Evolutionary conservation across 345 rosid genomes (phyloP).

Genomic region (Acer campestre): DNA sequence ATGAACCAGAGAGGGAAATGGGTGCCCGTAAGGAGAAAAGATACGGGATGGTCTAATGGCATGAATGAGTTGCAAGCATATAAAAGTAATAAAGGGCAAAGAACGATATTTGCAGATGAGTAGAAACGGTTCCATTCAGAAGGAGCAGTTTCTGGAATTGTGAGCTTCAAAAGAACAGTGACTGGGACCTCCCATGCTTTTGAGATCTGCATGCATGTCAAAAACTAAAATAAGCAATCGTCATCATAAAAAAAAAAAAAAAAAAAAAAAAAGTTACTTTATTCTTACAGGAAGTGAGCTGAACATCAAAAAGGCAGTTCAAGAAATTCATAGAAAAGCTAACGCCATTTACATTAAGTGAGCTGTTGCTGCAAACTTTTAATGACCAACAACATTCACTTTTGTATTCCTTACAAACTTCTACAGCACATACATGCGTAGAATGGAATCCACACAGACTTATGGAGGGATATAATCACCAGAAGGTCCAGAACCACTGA

Average conservation of each 20-base stretch:
- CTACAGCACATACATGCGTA: neutral
- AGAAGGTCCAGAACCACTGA: neutral
- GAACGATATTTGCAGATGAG: slow-evolving; percentile 69
- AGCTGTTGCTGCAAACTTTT: neutral
- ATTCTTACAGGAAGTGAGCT: neutral
- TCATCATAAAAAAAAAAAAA: neutral
- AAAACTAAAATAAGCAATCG: slow-evolving; percentile 11
- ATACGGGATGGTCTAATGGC: slow-evolving; percentile 77
- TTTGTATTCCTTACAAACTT: neutral
- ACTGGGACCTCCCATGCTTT: slow-evolving; percentile 79
- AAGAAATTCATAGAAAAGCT: slow-evolving; percentile 2
- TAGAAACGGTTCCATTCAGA: slow-evolving; percentile 80
- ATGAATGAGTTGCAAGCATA: slow-evolving; percentile 79
- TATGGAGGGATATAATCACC: neutral
- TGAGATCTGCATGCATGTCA: slow-evolving; percentile 56
- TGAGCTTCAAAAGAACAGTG: slow-evolving; percentile 61
- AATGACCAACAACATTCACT: neutral
- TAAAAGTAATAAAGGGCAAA: slow-evolving; percentile 82
- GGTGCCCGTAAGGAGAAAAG: slow-evolving; percentile 70
- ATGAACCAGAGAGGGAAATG: slow-evolving; percentile 85
- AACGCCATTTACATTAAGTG: too few species aligned
- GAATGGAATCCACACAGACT: neutral
- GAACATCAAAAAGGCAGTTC: slow-evolving; percentile 10
- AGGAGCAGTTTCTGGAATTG: slow-evolving; percentile 82
- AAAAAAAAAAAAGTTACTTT: neutral